phyloP scores from a whole-genome alignment of 768 basidiomycete species.

The Arthromyces matolae region DNA sequence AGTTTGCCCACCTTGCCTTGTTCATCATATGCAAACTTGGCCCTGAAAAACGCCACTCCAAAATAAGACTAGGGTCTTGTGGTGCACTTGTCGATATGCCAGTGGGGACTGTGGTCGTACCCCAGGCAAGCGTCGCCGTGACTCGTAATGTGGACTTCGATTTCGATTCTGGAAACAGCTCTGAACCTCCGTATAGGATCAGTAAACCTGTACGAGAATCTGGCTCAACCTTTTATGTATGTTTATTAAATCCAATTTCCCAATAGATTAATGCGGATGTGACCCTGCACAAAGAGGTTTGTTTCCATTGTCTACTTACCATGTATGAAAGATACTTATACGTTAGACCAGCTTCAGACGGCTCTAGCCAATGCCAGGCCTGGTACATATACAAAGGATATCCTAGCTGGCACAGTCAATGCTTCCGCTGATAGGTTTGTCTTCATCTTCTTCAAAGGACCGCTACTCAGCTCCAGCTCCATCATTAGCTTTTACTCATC shows the following conservation, averaged over 20 bases:
- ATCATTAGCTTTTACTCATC: constrained; percentile 76
- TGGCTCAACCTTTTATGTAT: too few relatives aligned
- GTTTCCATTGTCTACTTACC: constrained; percentile 17
- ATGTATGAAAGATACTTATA: constrained; percentile 1
- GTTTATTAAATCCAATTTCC: neutral
- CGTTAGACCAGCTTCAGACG: constrained; percentile 38
- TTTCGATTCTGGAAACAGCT: constrained; percentile 44
- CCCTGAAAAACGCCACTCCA: constrained; percentile 6
- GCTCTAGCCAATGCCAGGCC: constrained; percentile 46
- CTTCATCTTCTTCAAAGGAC: neutral
- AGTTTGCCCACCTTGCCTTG: constrained; percentile 14
- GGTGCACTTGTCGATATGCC: constrained; percentile 65
- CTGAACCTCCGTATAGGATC: constrained; percentile 57
- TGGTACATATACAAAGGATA: constrained; percentile 25
- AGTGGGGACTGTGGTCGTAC: constrained; percentile 75
- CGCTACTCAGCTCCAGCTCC: neutral
- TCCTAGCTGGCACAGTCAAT: constrained; percentile 52
- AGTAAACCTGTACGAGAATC: constrained; percentile 62
- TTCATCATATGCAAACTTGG: constrained; percentile 2
- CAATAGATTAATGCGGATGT: constrained; percentile 60
- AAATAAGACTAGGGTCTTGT: constrained; percentile 72
- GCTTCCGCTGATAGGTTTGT: constrained; percentile 79
- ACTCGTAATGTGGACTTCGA: constrained; percentile 76
- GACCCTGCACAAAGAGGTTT: constrained; percentile 47
- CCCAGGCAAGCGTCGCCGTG: constrained; percentile 63